Base-by-base conservation (phyloP, 306 rosid species). In the Lupinus albus region DNA sequence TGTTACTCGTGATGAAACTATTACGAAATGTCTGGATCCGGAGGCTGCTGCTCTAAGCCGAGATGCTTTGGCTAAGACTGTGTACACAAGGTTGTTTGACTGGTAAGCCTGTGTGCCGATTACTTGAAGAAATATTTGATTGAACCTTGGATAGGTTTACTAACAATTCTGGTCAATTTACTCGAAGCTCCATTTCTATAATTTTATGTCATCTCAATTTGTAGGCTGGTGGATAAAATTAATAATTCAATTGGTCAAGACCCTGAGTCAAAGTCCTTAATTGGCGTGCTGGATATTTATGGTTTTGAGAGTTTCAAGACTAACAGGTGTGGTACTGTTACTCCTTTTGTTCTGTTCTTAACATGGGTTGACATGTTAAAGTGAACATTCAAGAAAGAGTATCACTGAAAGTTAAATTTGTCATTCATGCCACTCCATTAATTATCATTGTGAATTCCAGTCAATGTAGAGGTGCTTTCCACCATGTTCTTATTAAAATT, bases 251-350 rank as follows among this genome's bases (percentile, higher is more conserved):
- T 94, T 81, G 99, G 99, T 48, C 99, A 94, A 79, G 99, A 94
- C 72, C 92, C 97, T 13, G 75, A 88, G 46, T 94, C 99, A 0
- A 94, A 87, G 75, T 81, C 73, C 74, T 68, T 94, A 73, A 94
- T 94, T 63, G 99, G 99, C 0, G 99, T 94, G 76, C 88, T 94
- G 82, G 99, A 94, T 85, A 94, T 94, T 59, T 94, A 94, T 77
- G 99, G 99, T 76, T 94, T 94, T 79, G 99, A 94, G 84, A 94
- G 97, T 91, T 94, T 94, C 91, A 91, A 88, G 88, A 91, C 92
- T 65, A 94, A 94, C 96, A 94, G 99, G 99, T 94, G 85, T 84
- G 70, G 79, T 79, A 47, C 68, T 32, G 77, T 74, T 79, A 70
- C 55, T 68, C 81, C 79, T 79, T 85, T 78, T 79, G 71, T 72